These are phyloP conservation scores for Aspergillus uvarum DNA, from an alignment of 2,329 filamentous ascomycete genomes.

Conservation along the genomic window DNA sequence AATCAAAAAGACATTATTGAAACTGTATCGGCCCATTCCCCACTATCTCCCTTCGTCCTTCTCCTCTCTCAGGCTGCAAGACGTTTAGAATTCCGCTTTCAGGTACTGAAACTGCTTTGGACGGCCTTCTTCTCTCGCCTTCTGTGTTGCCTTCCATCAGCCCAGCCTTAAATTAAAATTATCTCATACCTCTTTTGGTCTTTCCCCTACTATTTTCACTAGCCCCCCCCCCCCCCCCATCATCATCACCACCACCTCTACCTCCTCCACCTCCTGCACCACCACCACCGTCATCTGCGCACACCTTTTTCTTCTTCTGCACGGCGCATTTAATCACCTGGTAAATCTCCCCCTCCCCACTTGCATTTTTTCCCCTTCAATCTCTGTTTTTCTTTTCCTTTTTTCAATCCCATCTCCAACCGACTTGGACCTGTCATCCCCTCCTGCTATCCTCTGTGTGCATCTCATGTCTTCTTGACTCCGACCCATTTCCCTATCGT, in stretches of 20 bases:
- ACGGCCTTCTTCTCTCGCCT: neutral
- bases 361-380: neutral
- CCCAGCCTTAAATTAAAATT: neutral
- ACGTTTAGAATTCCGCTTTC: neutral
- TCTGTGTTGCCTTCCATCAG: neutral
- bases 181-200: neutral
- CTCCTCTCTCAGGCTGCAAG: neutral
- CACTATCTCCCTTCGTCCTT: neutral
- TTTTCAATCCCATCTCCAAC: neutral
- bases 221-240: neutral
- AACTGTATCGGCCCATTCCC: neutral
- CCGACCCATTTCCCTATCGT: neutral
- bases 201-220: neutral
- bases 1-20: neutral
- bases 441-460: neutral
- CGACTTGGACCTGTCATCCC: neutral
- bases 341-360: neutral
- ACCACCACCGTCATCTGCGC: neutral
- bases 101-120: neutral
- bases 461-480: neutral
- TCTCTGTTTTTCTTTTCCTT: conserved; percentile 3
- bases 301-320: conserved; percentile 1
- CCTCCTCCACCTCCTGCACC: neutral
- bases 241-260: neutral
- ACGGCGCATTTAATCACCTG: neutral